Percentiles rank a stretch among this genome's conserved stretches.
Evolutionary conservation across 1,284 basidiomycete species (phyloP).

Genomic region (Naganishia sp.): DNA sequence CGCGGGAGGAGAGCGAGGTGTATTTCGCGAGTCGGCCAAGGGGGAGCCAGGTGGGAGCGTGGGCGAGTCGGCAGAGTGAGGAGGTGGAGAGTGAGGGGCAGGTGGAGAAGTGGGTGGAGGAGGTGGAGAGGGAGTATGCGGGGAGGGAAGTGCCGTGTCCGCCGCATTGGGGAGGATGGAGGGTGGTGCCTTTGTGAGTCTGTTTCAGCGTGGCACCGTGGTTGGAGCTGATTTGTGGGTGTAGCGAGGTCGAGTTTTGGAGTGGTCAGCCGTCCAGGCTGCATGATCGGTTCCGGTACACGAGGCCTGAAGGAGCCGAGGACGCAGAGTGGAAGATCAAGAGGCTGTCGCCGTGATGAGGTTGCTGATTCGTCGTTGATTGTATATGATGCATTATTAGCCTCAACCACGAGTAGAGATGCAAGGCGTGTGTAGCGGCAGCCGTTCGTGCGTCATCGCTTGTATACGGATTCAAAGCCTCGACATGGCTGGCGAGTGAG

Average conservation of each 20-base stretch:
- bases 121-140: constrained; percentile 65
- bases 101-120: constrained; percentile 65
- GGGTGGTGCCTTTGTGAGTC: constrained; percentile 82
- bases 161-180: constrained; percentile 95
- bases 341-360: constrained; percentile 73
- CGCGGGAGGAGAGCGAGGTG: constrained; percentile 68
- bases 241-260: constrained; percentile 86
- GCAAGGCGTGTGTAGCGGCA: too few species aligned
- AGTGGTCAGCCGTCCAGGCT: constrained; percentile 82
- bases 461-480: too few species aligned
- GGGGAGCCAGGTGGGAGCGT: constrained; percentile 84
- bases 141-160: constrained; percentile 67
- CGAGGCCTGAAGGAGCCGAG: constrained; percentile 61
- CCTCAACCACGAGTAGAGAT: too few species aligned
- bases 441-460: too few species aligned
- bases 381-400: too few species aligned
- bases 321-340: constrained; percentile 70
- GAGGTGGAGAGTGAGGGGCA: constrained; percentile 71
- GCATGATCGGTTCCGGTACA: constrained; percentile 84
- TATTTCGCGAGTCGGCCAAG: constrained; percentile 85
- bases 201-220: background rate
- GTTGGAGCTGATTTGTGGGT: background rate
- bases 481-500: too few species aligned
- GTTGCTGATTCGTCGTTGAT: too few species aligned
- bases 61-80: constrained; percentile 87